phyloP scores from a whole-genome alignment of 352 stramenopile genomes.

The Hyaloperonospora brassicae region DNA sequence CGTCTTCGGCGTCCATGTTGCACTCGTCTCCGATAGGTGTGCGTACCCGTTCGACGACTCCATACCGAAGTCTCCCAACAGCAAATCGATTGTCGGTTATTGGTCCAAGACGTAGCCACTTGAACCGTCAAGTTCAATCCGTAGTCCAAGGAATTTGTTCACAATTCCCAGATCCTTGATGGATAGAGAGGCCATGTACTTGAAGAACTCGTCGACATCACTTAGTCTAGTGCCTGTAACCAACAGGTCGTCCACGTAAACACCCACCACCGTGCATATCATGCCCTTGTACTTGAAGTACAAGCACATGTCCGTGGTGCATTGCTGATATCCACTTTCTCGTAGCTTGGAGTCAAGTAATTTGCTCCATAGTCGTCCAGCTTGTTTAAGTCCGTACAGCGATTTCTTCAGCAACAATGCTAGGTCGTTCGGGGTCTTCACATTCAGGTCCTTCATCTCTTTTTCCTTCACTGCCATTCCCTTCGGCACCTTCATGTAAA shows the following conservation, averaged over 20 bases:
- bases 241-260: neutral
- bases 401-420: neutral
- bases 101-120: neutral
- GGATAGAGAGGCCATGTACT: neutral
- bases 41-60: neutral
- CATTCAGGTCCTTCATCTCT: no score
- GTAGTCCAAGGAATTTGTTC: neutral
- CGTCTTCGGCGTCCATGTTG: neutral
- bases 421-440: no score
- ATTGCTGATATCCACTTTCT: neutral
- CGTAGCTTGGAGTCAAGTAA: neutral
- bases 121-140: neutral
- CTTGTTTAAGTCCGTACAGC: neutral
- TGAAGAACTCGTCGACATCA: neutral
- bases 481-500: no score
- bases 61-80: neutral
- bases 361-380: neutral
- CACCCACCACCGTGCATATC: neutral
- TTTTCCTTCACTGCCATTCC: no score
- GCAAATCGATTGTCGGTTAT: neutral
- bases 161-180: neutral
- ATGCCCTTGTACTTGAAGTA: neutral
- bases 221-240: neutral
- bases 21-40: neutral
- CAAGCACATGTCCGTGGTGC: neutral